phyloP scores from a whole-genome alignment of 1,284 basidiomycete genomes.

The Puccinia sorghi region DNA sequence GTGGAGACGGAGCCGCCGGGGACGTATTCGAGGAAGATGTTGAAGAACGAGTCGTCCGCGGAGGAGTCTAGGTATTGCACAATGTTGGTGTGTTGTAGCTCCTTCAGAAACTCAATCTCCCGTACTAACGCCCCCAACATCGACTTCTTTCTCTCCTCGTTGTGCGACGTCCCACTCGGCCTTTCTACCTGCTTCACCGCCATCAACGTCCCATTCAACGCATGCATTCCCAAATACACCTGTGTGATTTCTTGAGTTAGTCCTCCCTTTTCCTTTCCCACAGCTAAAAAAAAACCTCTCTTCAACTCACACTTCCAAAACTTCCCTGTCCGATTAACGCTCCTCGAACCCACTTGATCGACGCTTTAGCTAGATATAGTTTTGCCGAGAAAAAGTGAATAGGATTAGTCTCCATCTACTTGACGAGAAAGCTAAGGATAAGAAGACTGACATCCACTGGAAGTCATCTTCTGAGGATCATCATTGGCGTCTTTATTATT shows the following conservation, averaged over 20 bases:
- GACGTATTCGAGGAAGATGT: constrained; percentile 99
- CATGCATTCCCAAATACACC: constrained; percentile 88
- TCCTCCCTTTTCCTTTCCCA: constrained; percentile 28
- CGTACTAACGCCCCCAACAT: constrained; percentile 93
- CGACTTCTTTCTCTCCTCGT: constrained; percentile 88
- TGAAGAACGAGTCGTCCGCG: constrained; percentile 80
- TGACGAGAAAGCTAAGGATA: neutral
- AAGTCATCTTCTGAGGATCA: constrained; percentile 64
- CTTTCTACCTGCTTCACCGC: constrained; percentile 99
- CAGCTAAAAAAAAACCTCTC: neutral
- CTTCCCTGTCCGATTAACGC: constrained; percentile 96
- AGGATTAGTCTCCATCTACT: neutral
- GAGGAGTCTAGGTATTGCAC: constrained; percentile 68
- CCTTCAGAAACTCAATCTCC: constrained; percentile 94
- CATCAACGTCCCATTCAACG: constrained; percentile 89
- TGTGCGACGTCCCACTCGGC: constrained; percentile 78
- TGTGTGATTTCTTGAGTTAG: constrained; percentile 51
- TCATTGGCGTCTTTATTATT: constrained; percentile 51
- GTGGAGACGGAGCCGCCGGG: constrained; percentile 96
- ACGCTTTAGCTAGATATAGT: constrained; percentile 58
- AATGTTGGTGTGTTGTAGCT: constrained; percentile 79
- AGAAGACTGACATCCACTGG: constrained; percentile 65
- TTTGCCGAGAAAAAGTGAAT: constrained; percentile 50
- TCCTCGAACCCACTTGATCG: constrained; percentile 97
- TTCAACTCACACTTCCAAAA: constrained; percentile 73